Evolutionary conservation across 331 rosid genomes (phyloP).

Genomic region (Quercus tomentella): DNA sequence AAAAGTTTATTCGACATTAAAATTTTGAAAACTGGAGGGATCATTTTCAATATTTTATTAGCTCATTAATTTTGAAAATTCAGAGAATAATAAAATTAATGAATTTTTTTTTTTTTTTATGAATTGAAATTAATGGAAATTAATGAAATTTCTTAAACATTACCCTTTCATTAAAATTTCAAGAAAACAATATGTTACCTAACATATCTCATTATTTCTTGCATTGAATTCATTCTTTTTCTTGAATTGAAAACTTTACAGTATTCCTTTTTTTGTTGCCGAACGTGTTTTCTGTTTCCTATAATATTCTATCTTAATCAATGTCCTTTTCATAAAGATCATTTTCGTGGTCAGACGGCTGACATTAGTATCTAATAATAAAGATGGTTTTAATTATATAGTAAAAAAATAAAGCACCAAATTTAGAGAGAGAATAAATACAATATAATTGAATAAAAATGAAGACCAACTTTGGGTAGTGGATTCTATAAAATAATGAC

Average conservation of each 20-base stretch:
- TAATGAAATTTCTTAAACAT: not conserved
- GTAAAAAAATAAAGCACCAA: too few relatives aligned
- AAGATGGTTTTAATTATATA: not conserved
- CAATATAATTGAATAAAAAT: not conserved
- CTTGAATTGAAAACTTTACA: not conserved
- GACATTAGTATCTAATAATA: not conserved
- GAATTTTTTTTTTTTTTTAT: not conserved
- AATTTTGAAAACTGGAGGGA: not conserved
- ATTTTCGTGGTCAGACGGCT: not conserved
- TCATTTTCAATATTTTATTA: not conserved
- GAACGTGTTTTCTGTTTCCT: constrained; percentile 1
- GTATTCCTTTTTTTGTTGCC: not conserved
- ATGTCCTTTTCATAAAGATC: not conserved
- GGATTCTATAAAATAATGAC: not conserved
- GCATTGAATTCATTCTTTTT: not conserved
- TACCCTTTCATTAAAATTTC: not conserved
- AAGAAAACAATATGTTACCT: not conserved
- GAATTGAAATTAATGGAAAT: not conserved
- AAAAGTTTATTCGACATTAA: not conserved
- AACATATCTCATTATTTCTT: not conserved
- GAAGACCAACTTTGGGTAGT: not conserved
- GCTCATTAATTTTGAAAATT: not conserved
- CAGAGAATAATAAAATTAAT: not conserved
- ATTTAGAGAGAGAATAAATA: not conserved
- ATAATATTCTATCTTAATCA: not conserved